These are phyloP conservation scores for Diutina sp. DNA, from an alignment of 1,139 yeast genomes.

Conservation along the genomic window DNA sequence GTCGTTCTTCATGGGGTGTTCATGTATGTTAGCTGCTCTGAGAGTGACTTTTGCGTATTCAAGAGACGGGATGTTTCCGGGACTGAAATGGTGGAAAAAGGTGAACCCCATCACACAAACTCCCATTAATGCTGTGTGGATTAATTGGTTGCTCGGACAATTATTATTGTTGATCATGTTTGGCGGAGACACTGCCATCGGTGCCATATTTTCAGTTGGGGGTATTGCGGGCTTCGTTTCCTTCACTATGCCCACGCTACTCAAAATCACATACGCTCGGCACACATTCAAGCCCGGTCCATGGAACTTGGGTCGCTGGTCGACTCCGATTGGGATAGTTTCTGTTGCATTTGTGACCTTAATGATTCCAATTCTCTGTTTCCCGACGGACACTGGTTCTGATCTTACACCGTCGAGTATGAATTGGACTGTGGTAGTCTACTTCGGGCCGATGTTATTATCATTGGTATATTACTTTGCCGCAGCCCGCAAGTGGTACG, in stretches of 20 bases:
- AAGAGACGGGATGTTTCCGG: slow-evolving; percentile 60
- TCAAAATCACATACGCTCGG: slow-evolving; percentile 45
- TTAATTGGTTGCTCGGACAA: slow-evolving; percentile 46
- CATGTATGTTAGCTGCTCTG: slow-evolving; percentile 62
- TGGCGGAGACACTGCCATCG: slow-evolving; percentile 55
- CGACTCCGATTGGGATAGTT: slow-evolving; percentile 33
- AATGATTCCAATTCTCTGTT: slow-evolving; percentile 57
- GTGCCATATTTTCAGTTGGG: slow-evolving; percentile 67
- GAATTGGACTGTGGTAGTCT: slow-evolving; percentile 67
- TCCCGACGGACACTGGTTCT: slow-evolving; percentile 45
- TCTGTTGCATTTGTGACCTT: slow-evolving; percentile 36
- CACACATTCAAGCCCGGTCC: slow-evolving; percentile 54
- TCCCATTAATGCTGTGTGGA: slow-evolving; percentile 61
- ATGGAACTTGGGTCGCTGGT: slow-evolving; percentile 48
- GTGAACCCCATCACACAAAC: slow-evolving; percentile 47
- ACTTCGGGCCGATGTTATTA: slow-evolving; percentile 49
- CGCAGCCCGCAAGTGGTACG: slow-evolving; percentile 53
- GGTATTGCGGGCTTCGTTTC: slow-evolving; percentile 66
- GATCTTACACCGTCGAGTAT: slow-evolving; percentile 32
- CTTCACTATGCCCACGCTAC: slow-evolving; percentile 52
- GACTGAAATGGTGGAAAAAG: slow-evolving; percentile 37
- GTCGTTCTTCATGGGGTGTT: slow-evolving; percentile 55
- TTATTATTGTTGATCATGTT: slow-evolving; percentile 45
- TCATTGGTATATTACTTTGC: slow-evolving; percentile 39
- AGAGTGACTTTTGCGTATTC: slow-evolving; percentile 60